Evolutionary conservation across 805 yeast genomes (phyloP).

Genomic region (Suhomyces emberorum): DNA sequence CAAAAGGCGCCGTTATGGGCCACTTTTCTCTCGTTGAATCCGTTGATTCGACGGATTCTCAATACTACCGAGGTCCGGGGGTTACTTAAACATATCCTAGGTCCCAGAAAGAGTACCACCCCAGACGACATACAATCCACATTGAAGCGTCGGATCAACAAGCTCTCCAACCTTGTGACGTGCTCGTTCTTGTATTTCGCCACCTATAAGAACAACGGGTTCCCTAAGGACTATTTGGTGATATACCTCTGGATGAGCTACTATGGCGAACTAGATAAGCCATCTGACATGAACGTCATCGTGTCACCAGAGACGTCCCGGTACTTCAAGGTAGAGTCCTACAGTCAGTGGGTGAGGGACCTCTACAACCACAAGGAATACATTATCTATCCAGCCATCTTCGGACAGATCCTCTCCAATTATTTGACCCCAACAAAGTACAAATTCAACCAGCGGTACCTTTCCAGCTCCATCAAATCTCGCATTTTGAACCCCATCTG

Average conservation of each 20-base stretch:
- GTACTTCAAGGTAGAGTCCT: slow-evolving; percentile 23
- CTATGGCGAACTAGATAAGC: slow-evolving; percentile 31
- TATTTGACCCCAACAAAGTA: slow-evolving; percentile 38
- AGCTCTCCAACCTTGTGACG: slow-evolving; percentile 23
- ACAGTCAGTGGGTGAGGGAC: slow-evolving; percentile 16
- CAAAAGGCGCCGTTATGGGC: slow-evolving; percentile 27
- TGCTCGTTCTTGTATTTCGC: slow-evolving; percentile 26
- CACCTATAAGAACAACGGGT: slow-evolving; percentile 16
- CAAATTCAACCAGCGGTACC: slow-evolving; percentile 34
- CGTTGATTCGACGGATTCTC: slow-evolving; percentile 14
- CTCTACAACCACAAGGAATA: slow-evolving; percentile 31
- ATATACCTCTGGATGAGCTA: slow-evolving; percentile 32
- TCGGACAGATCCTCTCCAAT: slow-evolving; percentile 38
- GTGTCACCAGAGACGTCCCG: slow-evolving; percentile 26
- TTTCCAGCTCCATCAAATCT: slow-evolving; percentile 29
- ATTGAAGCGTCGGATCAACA: slow-evolving; percentile 14
- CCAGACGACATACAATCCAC: slow-evolving; percentile 6
- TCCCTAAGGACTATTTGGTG: slow-evolving; percentile 39
- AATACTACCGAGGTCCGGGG: not conserved
- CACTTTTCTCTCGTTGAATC: slow-evolving; percentile 32
- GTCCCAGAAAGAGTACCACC: slow-evolving; percentile 1
- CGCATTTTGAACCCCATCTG: slow-evolving; percentile 39
- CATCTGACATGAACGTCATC: slow-evolving; percentile 26
- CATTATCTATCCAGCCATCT: slow-evolving; percentile 33
- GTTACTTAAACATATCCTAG: not conserved